These are phyloP conservation scores for Verticillium nonalfalfae DNA, from an alignment of 2,329 filamentous ascomycete genomes.

Conservation along the genomic window DNA sequence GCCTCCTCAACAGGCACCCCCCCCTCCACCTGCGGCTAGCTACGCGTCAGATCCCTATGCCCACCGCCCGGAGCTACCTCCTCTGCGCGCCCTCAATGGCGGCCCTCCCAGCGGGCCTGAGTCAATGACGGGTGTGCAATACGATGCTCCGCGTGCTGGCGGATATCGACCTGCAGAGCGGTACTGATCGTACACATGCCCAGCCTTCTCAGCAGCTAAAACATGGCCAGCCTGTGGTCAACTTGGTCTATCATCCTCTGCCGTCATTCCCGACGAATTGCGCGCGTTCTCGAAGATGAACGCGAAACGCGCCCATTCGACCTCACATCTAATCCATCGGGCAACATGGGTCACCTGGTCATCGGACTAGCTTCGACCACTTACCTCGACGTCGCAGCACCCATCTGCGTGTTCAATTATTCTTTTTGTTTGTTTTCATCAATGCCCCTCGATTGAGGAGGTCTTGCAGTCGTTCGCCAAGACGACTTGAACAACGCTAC, in stretches of 20 bases:
- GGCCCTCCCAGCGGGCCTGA: conserved; percentile 40
- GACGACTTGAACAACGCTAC: background rate
- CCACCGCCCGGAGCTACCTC: conserved; percentile 46
- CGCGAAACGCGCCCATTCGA: too few relatives aligned
- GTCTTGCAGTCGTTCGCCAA: background rate
- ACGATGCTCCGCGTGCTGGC: conserved; percentile 42
- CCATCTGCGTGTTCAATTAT: background rate
- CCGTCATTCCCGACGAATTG: too few relatives aligned
- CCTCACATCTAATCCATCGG: background rate
- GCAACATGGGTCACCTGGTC: background rate
- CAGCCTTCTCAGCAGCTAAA: too few relatives aligned
- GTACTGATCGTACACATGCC: conserved; percentile 16
- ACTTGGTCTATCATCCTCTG: too few relatives aligned
- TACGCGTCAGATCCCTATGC: conserved; percentile 22
- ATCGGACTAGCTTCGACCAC: background rate
- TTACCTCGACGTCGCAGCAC: background rate
- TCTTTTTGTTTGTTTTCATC: background rate
- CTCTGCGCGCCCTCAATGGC: conserved; percentile 45
- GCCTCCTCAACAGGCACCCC: conserved; percentile 2
- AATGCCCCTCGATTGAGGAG: background rate
- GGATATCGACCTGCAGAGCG: conserved; percentile 36
- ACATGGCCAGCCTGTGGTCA: too few relatives aligned
- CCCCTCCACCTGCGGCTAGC: conserved; percentile 16
- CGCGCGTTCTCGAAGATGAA: too few relatives aligned
- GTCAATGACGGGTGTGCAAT: conserved; percentile 62